Percentiles rank a stretch among this genome's conserved stretches.
Evolutionary conservation across 768 basidiomycete genomes (phyloP).

Genomic region (Epithele typhae): DNA sequence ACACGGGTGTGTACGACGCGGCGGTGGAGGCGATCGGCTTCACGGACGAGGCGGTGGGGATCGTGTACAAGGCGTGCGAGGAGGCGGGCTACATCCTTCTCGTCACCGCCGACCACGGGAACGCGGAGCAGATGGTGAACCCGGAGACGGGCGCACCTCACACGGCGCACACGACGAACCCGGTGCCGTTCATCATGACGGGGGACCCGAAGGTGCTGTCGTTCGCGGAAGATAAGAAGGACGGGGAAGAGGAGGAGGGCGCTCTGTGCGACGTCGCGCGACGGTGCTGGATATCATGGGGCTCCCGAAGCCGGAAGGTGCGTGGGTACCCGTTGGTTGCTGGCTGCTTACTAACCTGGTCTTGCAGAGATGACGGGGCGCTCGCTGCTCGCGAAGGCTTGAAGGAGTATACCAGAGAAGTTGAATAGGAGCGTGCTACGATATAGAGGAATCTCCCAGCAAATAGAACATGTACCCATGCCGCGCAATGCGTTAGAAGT

Average conservation of each 20-base stretch:
- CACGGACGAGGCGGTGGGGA: slow-evolving; percentile 89
- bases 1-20: slow-evolving; percentile 89
- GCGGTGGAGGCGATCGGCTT: slow-evolving; percentile 83
- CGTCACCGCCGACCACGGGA: slow-evolving; percentile 92
- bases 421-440: too few relatives aligned
- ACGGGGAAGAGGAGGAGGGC: slow-evolving; percentile 50
- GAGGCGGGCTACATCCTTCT: slow-evolving; percentile 83
- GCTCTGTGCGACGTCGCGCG: slow-evolving; percentile 87
- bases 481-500: too few relatives aligned
- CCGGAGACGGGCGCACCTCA: slow-evolving; percentile 79
- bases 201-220: slow-evolving; percentile 53
- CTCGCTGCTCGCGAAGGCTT: slow-evolving; percentile 25
- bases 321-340: slow-evolving; percentile 13
- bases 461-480: too few relatives aligned
- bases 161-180: slow-evolving; percentile 89
- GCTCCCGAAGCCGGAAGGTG: slow-evolving; percentile 65
- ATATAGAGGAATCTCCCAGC: too few relatives aligned
- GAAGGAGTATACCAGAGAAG: too few relatives aligned
- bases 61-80: slow-evolving; percentile 80
- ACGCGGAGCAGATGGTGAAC: slow-evolving; percentile 93
- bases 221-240: slow-evolving; percentile 49
- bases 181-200: slow-evolving; percentile 87
- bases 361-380: slow-evolving; percentile 27
- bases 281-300: slow-evolving; percentile 81
- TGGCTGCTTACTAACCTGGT: slow-evolving; percentile 3